Evolutionary conservation across 2,329 filamentous ascomycete species (phyloP).

Genomic region (Sclerotinia subarctica): DNA sequence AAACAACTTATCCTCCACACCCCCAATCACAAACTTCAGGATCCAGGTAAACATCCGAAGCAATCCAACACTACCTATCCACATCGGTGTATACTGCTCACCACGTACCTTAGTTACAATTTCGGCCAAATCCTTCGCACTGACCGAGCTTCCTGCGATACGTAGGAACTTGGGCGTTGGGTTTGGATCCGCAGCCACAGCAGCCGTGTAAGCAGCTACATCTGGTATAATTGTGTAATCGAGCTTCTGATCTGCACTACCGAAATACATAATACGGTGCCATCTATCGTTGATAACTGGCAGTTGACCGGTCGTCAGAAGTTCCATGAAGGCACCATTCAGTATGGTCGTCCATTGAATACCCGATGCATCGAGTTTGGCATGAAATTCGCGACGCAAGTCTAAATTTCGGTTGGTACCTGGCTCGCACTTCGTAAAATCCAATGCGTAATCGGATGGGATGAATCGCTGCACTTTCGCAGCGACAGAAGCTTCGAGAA

Average conservation of each 20-base stretch:
- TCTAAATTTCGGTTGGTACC: conserved; percentile 23
- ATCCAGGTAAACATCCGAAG: conserved; percentile 16
- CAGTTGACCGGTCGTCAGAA: conserved; percentile 11
- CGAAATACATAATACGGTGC: conserved; percentile 22
- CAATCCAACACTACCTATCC: conserved; percentile 20
- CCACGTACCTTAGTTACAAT: conserved; percentile 19
- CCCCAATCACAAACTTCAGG: conserved; percentile 20
- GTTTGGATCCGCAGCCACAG: conserved; percentile 21
- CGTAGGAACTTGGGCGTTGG: conserved; percentile 22
- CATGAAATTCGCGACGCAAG: conserved; percentile 21
- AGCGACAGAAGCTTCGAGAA: conserved; percentile 53
- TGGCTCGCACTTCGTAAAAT: conserved; percentile 20
- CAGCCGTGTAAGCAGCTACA: conserved; percentile 21
- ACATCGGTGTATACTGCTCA: conserved; percentile 20
- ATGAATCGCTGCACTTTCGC: conserved; percentile 58
- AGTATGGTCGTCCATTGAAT: conserved; percentile 22
- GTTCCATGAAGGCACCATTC: conserved; percentile 23
- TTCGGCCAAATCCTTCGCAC: conserved; percentile 17
- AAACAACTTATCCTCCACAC: conserved; percentile 1
- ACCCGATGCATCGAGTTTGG: conserved; percentile 21
- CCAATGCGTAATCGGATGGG: conserved; percentile 50
- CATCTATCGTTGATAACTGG: conserved; percentile 22
- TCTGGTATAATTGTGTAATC: conserved; percentile 20
- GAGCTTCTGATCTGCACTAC: conserved; percentile 19
- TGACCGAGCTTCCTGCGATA: conserved; percentile 21